phyloP scores from a whole-genome alignment of 2,329 filamentous ascomycete genomes.

The Phialophora macrospora region DNA sequence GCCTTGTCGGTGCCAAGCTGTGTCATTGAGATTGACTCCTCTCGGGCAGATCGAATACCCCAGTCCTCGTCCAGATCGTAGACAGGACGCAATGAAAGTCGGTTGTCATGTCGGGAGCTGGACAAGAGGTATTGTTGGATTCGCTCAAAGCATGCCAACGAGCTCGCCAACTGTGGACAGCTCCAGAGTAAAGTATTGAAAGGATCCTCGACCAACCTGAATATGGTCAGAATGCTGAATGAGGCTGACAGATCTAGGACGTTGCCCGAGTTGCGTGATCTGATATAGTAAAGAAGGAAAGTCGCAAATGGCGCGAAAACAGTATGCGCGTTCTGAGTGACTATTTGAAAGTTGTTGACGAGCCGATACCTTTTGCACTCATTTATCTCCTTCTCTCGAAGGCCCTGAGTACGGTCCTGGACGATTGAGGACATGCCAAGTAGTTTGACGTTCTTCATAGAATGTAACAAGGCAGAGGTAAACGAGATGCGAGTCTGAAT shows the following conservation, averaged over 20 bases:
- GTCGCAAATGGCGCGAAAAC: conserved; percentile 34
- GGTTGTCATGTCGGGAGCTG: conserved; percentile 25
- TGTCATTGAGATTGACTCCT: conserved; percentile 23
- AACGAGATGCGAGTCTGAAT: conserved; percentile 57
- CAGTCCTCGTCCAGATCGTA: conserved; percentile 10
- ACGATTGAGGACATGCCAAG: conserved; percentile 53
- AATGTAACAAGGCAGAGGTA: conserved; percentile 55
- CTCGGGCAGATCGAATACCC: not conserved
- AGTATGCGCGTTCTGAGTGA: conserved; percentile 27
- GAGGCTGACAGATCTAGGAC: conserved; percentile 27
- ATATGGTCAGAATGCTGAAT: conserved; percentile 33
- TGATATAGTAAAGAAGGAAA: conserved; percentile 32
- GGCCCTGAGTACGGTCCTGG: conserved; percentile 46
- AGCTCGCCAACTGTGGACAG: conserved; percentile 27
- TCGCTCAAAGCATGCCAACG: conserved; percentile 34
- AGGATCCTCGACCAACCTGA: conserved; percentile 24
- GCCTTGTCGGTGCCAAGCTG: not conserved
- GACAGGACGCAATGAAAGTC: conserved; percentile 20
- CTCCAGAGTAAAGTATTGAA: conserved; percentile 20
- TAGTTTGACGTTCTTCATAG: conserved; percentile 60
- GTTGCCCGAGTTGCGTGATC: conserved; percentile 14
- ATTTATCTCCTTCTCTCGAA: conserved; percentile 49
- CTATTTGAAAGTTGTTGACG: conserved; percentile 26
- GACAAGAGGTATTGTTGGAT: conserved; percentile 35
- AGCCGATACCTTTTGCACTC: conserved; percentile 50